A percentile compares a stretch with the other conserved stretches of the same genome.
Evolutionary conservation across 768 basidiomycete species (phyloP).

Genomic region (Cyclocybe cylindracea): DNA sequence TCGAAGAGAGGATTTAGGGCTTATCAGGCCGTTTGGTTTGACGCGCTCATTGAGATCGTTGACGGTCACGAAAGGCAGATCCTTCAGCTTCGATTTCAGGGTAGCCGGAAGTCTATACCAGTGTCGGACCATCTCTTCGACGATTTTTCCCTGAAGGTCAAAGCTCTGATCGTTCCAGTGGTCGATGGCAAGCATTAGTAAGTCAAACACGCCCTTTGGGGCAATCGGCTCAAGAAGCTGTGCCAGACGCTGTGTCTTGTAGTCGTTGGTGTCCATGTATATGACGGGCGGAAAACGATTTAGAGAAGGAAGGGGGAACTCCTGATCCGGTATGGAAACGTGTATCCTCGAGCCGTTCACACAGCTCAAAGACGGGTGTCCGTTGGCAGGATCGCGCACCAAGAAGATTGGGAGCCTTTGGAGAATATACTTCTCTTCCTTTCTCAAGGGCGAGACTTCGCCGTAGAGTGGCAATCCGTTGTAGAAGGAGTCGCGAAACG

Average conservation of each 20-base stretch:
- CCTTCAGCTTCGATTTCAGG: conserved; percentile 6
- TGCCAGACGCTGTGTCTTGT: conserved; percentile 1
- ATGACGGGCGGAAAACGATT: too few species aligned
- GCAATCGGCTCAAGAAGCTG: conserved; percentile 1
- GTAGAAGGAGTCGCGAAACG: not conserved
- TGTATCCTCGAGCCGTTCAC: too few species aligned
- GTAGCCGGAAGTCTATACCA: conserved; percentile 12
- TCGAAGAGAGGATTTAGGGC: conserved; percentile 29
- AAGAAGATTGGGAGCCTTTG: too few species aligned
- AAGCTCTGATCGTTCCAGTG: conserved; percentile 27
- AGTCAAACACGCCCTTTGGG: conserved; percentile 8
- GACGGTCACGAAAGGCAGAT: conserved; percentile 29
- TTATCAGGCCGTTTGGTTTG: conserved; percentile 25
- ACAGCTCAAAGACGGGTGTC: too few species aligned
- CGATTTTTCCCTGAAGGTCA: conserved; percentile 20
- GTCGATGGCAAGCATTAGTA: conserved; percentile 25
- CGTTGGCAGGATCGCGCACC: too few species aligned
- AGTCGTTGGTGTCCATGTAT: too few species aligned
- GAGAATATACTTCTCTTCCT: too few species aligned
- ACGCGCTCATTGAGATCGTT: conserved; percentile 11
- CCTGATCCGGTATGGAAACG: too few species aligned
- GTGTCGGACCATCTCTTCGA: conserved; percentile 26
- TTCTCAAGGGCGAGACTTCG: too few species aligned
- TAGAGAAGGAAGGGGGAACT: too few species aligned
- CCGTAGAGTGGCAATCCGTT: not conserved